These are phyloP conservation scores for Metschnikowia dekortorum DNA, from an alignment of 805 yeast species.

Conservation along the genomic window DNA sequence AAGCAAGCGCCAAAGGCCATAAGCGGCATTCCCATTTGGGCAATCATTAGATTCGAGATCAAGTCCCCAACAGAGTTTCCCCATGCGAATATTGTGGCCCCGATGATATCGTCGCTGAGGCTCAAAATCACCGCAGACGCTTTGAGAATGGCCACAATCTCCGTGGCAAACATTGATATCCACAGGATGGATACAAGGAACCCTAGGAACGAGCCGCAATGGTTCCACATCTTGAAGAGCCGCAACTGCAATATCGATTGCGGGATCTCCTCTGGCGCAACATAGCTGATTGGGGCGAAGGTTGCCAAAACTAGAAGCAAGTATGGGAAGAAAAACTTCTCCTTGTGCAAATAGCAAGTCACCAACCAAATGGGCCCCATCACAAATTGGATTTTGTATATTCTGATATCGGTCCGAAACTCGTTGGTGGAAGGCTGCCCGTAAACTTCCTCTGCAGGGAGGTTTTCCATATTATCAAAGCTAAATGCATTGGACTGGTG, in stretches of 20 bases:
- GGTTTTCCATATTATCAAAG: conserved; percentile 4
- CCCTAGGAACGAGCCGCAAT: conserved; percentile 46
- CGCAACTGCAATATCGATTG: neutral
- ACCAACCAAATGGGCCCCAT: conserved; percentile 5
- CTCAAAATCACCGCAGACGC: conserved; percentile 55
- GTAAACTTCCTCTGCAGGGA: neutral
- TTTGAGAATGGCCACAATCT: conserved; percentile 61
- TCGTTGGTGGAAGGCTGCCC: conserved; percentile 1
- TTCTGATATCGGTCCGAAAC: conserved; percentile 6
- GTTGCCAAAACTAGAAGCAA: neutral
- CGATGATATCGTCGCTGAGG: conserved; percentile 75
- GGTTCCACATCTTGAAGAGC: conserved; percentile 14
- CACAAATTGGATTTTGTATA: conserved; percentile 9
- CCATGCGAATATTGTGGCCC: conserved; percentile 82
- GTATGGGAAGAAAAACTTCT: neutral
- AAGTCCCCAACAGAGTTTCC: conserved; percentile 93
- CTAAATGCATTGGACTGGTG: conserved; percentile 12
- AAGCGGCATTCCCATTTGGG: conserved; percentile 73
- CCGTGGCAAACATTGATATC: conserved; percentile 67
- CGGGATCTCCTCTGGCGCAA: neutral
- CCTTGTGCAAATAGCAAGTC: conserved; percentile 4
- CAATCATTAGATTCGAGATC: conserved; percentile 76
- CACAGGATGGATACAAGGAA: conserved; percentile 63
- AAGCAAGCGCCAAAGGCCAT: conserved; percentile 96
- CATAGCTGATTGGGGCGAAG: neutral